These are phyloP conservation scores for Rhodocollybia butyracea DNA, from an alignment of 768 basidiomycete species.

Conservation along the genomic window DNA sequence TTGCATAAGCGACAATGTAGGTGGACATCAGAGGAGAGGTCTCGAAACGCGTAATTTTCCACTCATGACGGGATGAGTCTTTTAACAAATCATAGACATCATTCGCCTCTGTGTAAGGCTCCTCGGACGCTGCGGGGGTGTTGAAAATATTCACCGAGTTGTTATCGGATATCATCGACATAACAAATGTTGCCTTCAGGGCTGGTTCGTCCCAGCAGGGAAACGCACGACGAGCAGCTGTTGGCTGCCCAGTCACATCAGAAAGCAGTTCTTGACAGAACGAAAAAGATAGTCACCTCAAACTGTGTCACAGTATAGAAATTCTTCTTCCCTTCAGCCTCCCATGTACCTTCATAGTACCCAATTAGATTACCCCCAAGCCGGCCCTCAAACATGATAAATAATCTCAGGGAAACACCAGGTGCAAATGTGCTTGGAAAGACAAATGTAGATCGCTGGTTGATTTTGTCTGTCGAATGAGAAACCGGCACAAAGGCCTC, in stretches of 20 bases:
- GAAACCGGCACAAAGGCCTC: neutral
- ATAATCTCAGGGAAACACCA: constrained; percentile 67
- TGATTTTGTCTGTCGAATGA: neutral
- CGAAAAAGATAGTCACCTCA: constrained; percentile 44
- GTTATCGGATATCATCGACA: constrained; percentile 55
- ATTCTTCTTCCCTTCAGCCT: constrained; percentile 59
- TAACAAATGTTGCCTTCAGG: constrained; percentile 61
- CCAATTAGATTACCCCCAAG: constrained; percentile 76
- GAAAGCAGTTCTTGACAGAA: neutral
- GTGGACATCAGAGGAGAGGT: constrained; percentile 67
- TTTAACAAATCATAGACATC: constrained; percentile 7
- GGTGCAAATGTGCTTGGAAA: constrained; percentile 56
- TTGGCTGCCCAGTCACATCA: constrained; percentile 49
- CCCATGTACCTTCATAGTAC: constrained; percentile 69
- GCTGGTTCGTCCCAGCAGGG: constrained; percentile 76
- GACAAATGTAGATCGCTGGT: constrained; percentile 1
- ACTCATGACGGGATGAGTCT: constrained; percentile 33
- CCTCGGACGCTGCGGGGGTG: constrained; percentile 53
- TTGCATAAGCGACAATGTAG: constrained; percentile 68
- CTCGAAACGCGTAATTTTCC: constrained; percentile 63
- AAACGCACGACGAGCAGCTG: constrained; percentile 77
- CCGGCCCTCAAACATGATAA: constrained; percentile 63
- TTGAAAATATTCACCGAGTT: constrained; percentile 63
- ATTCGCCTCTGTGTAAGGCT: constrained; percentile 16
- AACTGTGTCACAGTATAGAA: constrained; percentile 87